Conservation (phyloP, 805 yeast species). For the Tetrapisispora iriomotensis region DNA sequence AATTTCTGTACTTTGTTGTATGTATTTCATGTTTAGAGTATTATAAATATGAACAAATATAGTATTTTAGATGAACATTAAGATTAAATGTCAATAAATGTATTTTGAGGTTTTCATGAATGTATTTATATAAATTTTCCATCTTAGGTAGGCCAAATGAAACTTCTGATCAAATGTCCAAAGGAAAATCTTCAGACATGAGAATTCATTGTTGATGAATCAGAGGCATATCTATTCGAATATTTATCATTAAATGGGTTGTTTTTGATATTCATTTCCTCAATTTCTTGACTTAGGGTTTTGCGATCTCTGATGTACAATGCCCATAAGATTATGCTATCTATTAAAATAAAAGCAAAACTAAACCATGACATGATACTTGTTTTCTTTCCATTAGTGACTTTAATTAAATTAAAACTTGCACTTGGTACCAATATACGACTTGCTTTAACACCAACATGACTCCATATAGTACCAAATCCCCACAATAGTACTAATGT, state of each 20-base stretch:
- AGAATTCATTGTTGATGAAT: constrained; percentile 4
- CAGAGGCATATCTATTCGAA: constrained; percentile 5
- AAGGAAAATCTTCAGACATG: too few relatives aligned
- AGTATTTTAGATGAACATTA: too few relatives aligned
- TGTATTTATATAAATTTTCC: too few relatives aligned
- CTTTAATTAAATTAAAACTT: constrained; percentile 40
- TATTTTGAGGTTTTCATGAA: too few relatives aligned
- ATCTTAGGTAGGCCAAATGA: too few relatives aligned
- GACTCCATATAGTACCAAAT: constrained; percentile 53
- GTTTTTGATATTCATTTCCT: constrained; percentile 7
- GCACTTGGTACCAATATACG: constrained; percentile 36
- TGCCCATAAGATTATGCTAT: constrained; percentile 31
- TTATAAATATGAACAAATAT: too few relatives aligned
- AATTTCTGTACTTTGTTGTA: neutral
- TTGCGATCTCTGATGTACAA: constrained; percentile 30
- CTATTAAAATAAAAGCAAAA: constrained; percentile 39
- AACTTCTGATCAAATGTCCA: too few relatives aligned
- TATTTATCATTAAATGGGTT: constrained; percentile 3
- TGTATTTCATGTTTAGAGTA: too few relatives aligned
- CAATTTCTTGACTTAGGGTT: constrained; percentile 11
- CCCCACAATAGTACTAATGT: constrained; percentile 46
- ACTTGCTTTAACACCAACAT: constrained; percentile 44
- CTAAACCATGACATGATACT: constrained; percentile 53
- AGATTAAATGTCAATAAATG: too few relatives aligned
- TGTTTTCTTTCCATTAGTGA: constrained; percentile 41